phyloP scores from a whole-genome alignment of 208 protist species.

The Tetramitus jugosus region DNA sequence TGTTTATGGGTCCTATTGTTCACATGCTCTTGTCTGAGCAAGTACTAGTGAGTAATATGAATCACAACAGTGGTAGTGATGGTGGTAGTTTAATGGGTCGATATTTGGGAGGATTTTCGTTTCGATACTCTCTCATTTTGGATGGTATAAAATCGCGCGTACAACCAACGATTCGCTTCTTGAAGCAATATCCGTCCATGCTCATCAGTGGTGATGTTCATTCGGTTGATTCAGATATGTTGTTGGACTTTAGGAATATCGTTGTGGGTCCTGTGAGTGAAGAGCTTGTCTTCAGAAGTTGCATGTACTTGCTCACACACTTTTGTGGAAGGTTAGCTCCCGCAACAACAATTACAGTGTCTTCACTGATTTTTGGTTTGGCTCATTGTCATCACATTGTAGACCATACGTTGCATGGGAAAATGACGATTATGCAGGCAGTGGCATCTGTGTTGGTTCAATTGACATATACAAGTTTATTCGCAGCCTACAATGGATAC shows the following conservation, averaged over 20 bases:
- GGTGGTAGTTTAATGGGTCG: neutral
- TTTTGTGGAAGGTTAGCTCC: neutral
- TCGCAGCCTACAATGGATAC: neutral
- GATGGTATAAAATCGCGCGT: too few relatives aligned
- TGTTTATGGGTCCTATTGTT: constrained; percentile 14
- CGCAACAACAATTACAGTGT: neutral
- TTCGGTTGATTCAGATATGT: too few relatives aligned
- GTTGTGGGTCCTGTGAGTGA: neutral
- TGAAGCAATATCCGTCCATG: neutral
- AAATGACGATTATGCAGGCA: neutral
- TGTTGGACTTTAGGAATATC: too few relatives aligned
- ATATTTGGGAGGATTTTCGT: too few relatives aligned
- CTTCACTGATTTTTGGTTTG: neutral
- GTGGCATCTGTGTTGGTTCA: neutral
- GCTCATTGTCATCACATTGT: constrained; percentile 13
- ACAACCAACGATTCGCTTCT: neutral
- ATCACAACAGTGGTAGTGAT: neutral
- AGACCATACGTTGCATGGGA: neutral
- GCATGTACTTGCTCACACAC: neutral
- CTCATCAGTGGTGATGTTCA: neutral
- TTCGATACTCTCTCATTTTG: too few relatives aligned
- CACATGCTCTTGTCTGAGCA: neutral
- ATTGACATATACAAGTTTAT: constrained; percentile 9
- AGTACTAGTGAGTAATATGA: neutral
- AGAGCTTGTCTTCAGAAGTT: constrained; percentile 12